Percentiles rank a stretch among this genome's conserved stretches.
These are phyloP conservation scores for Xylariaceae sp. DNA, from an alignment of 2,329 filamentous ascomycete species.

Conservation along the genomic window DNA sequence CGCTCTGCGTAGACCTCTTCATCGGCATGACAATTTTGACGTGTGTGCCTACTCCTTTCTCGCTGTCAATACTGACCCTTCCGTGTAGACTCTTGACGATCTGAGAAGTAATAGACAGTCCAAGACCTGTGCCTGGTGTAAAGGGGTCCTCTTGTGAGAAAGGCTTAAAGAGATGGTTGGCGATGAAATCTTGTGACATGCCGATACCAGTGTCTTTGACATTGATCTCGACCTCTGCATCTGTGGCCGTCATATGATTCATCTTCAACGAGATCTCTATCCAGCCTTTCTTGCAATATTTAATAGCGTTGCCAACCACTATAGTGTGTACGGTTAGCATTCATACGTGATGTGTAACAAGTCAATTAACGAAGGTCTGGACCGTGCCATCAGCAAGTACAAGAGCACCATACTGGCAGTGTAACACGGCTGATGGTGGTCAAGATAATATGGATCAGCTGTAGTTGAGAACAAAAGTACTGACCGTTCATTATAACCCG, in stretches of 20 bases:
- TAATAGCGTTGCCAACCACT: slow-evolving; percentile 59
- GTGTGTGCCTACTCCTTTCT: slow-evolving; percentile 49
- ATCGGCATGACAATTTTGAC: slow-evolving; percentile 43
- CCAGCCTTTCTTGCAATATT: slow-evolving; percentile 52
- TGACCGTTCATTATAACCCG: slow-evolving; percentile 61
- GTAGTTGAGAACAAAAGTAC: too few relatives aligned
- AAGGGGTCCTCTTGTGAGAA: slow-evolving; percentile 58
- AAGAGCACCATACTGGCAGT: too few relatives aligned
- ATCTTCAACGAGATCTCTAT: slow-evolving; percentile 37
- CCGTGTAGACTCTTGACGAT: slow-evolving; percentile 55
- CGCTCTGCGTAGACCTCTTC: slow-evolving; percentile 3
- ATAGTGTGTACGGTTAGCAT: too few relatives aligned
- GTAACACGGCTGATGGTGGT: too few relatives aligned
- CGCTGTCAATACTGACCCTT: slow-evolving; percentile 49
- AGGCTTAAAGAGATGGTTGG: slow-evolving; percentile 52
- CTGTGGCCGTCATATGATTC: slow-evolving; percentile 15
- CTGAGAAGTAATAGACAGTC: slow-evolving; percentile 53
- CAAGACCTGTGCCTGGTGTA: slow-evolving; percentile 54
- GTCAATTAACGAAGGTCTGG: too few relatives aligned
- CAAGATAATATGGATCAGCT: too few relatives aligned
- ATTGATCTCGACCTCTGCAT: slow-evolving; percentile 30
- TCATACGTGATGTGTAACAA: too few relatives aligned
- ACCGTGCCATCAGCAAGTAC: too few relatives aligned
- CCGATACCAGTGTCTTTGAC: slow-evolving; percentile 59
- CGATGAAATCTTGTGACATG: slow-evolving; percentile 55